Base-by-base conservation (phyloP, 257 asterid genomes). In the Solanum piurae region DNA sequence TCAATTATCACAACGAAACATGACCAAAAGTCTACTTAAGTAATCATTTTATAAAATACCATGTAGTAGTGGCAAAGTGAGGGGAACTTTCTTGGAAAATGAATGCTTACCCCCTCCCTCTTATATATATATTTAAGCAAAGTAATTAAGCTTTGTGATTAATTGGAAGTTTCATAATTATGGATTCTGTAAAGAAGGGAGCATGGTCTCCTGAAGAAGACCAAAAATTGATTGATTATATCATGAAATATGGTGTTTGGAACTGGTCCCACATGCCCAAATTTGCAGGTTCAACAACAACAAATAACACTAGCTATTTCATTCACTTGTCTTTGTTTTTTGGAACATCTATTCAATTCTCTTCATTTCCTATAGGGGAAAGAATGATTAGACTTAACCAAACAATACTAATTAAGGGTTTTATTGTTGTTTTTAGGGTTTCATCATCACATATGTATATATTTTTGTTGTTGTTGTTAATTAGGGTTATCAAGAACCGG, bases 201-300 rank as follows among this genome's bases (percentile, higher is more conserved):
- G 38, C 87, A 27, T 89, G 91, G 91, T 83, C 84, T 68, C 58
- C 40, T 21, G 88, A 87, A 9, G 91, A 89, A 89, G 91, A 89
- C 77, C 58, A 36, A 77, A 89, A 87, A 12, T 44, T 89, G 73
- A 80, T 34, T 2, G 11, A 85, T 85, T 89, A 89, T 85, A 29
- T 89, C 4, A 87, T 38, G 13, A 66, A 40, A 86, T 87, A 23
- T 85, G 91, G 91, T 33, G 87, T 89, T 40, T 89, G 91, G 91
- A 89, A 87, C 80, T 89, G 91, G 91, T 75, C 37, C 25, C 83
- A 25, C 52, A 87, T 89, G 90, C 88, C 91, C 31, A 87, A 85
- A 85, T 88, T 71, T 23, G 89, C 91, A 75, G 91, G 91, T 29
- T 29, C 29, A 29, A 29, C 29, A 29, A 29, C 29, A 29, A 29